Conservation (phyloP, 2,329 filamentous ascomycete species). For the Sclerotinia trifoliorum region DNA sequence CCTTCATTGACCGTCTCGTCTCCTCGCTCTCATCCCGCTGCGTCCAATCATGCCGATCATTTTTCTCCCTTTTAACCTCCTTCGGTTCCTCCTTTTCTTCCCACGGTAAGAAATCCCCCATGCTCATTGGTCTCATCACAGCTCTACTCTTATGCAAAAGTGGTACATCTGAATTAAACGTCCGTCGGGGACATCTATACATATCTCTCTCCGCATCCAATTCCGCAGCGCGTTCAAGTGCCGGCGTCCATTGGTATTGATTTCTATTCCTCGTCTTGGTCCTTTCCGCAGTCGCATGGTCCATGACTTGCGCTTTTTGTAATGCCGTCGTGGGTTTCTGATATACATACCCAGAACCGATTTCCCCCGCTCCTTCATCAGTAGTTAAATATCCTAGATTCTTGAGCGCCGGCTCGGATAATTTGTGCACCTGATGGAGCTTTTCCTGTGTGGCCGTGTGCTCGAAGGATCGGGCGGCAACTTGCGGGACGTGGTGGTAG, state of each 20-base stretch:
- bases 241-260: slow-evolving; percentile 46
- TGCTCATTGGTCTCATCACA: slow-evolving; percentile 29
- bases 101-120: slow-evolving; percentile 31
- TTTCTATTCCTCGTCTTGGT: slow-evolving; percentile 44
- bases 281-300: slow-evolving; percentile 41
- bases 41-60: slow-evolving; percentile 51
- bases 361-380: slow-evolving; percentile 26
- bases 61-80: slow-evolving; percentile 16
- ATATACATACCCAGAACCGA: not conserved
- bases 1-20: slow-evolving; percentile 31
- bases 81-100: slow-evolving; percentile 27
- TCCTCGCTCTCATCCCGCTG: slow-evolving; percentile 51
- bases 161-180: slow-evolving; percentile 33
- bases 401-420: slow-evolving; percentile 47
- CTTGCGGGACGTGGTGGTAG: slow-evolving; percentile 53
- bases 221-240: slow-evolving; percentile 43
- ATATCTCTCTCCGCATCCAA: slow-evolving; percentile 34
- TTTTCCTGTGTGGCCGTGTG: slow-evolving; percentile 51
- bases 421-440: slow-evolving; percentile 45
- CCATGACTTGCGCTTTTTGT: slow-evolving; percentile 30
- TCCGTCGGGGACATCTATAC: slow-evolving; percentile 39
- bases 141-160: slow-evolving; percentile 12
- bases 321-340: slow-evolving; percentile 25
- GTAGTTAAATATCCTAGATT: slow-evolving; percentile 42
- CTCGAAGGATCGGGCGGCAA: slow-evolving; percentile 55